Evolutionary conservation across 2,329 filamentous ascomycete genomes (phyloP).

Genomic region (Septoria linicola): DNA sequence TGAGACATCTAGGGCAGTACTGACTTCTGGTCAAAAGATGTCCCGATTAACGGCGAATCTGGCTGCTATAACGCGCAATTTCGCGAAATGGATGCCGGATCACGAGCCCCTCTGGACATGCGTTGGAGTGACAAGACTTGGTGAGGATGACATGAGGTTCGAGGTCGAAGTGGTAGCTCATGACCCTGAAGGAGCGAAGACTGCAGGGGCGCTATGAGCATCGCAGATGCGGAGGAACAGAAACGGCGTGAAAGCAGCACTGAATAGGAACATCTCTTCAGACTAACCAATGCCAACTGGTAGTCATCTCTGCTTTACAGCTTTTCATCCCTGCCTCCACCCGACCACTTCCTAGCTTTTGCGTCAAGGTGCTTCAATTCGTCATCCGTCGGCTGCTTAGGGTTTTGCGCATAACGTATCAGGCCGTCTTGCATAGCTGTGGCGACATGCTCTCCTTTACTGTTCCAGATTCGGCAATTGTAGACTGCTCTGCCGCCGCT

Average conservation of each 20-base stretch:
- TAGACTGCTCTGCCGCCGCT: conserved; percentile 48
- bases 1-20: too few relatives aligned
- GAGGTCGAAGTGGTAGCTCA: conserved; percentile 56
- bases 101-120: conserved; percentile 57
- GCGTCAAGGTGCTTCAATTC: conserved; percentile 11
- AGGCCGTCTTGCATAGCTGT: conserved; percentile 53
- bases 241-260: too few relatives aligned
- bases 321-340: conserved; percentile 7
- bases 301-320: too few relatives aligned
- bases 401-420: conserved; percentile 34
- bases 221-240: too few relatives aligned
- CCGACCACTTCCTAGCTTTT: conserved; percentile 1
- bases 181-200: conserved; percentile 14
- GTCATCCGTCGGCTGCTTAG: conserved; percentile 12
- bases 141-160: conserved; percentile 53
- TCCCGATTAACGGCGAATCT: conserved; percentile 31
- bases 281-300: background rate
- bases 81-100: conserved; percentile 52
- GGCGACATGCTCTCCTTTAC: conserved; percentile 45
- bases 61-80: conserved; percentile 48
- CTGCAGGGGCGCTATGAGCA: too few relatives aligned
- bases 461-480: conserved; percentile 49
- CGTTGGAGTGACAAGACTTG: conserved; percentile 53
- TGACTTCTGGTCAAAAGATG: too few relatives aligned
- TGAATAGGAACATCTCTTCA: too few relatives aligned